Evolutionary conservation across 257 asterid genomes (phyloP).

Genomic region (Solanum rostratum): DNA sequence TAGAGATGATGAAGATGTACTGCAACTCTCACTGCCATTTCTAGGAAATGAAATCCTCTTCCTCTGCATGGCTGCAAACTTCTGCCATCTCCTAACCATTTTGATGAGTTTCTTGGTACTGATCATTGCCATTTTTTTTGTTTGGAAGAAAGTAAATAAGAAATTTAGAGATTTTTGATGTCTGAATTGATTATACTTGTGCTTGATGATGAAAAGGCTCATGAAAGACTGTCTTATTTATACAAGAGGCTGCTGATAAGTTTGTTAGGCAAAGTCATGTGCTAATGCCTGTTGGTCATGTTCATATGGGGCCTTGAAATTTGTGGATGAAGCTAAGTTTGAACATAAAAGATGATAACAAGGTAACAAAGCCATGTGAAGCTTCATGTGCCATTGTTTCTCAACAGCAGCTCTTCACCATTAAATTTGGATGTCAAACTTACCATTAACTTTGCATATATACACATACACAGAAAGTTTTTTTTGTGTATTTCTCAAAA

Average conservation of each 20-base stretch:
- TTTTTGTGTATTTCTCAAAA: background rate
- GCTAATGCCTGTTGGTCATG: background rate
- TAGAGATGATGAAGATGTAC: background rate
- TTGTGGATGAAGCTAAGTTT: background rate
- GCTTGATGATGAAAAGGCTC: background rate
- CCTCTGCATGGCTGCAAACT: background rate
- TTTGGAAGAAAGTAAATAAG: fast-evolving
- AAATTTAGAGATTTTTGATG: background rate
- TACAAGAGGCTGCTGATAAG: background rate
- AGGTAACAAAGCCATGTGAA: background rate
- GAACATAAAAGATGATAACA: background rate
- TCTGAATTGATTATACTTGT: background rate
- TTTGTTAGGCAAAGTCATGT: background rate
- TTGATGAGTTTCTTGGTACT: background rate
- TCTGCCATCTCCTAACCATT: background rate
- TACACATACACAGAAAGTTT: background rate
- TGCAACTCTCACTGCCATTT: background rate
- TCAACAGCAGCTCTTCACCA: background rate
- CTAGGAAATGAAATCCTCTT: background rate
- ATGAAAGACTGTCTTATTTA: background rate
- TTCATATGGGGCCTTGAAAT: background rate
- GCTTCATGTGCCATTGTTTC: background rate
- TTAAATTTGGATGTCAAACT: background rate
- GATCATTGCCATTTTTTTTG: background rate
- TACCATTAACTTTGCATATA: background rate